phyloP scores from a whole-genome alignment of 331 rosid species.

The Rosa hybrid region DNA sequence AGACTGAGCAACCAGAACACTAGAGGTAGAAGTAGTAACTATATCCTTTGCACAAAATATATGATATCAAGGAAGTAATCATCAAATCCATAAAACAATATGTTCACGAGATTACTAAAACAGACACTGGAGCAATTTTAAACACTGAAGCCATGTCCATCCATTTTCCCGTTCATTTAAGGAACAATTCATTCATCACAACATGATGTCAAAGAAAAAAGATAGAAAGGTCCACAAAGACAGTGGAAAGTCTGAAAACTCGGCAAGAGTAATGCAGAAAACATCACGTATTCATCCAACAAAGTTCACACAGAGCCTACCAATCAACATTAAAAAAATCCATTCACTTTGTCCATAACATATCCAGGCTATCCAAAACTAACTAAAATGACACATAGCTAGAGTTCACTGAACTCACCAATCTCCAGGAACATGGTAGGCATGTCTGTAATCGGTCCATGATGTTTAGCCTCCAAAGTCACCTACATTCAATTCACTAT shows the following conservation, averaged over 20 bases:
- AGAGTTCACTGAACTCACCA: constrained; percentile 51
- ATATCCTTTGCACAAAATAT: neutral
- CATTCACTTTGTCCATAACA: neutral
- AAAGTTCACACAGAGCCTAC: neutral
- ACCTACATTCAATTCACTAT: constrained; percentile 40
- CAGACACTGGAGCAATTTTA: neutral
- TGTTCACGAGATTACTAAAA: neutral
- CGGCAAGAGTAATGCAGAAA: neutral
- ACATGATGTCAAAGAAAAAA: neutral
- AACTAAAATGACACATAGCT: neutral
- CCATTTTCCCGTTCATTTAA: neutral
- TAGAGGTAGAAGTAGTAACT: neutral
- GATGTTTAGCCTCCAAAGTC: constrained; percentile 95
- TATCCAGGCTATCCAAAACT: neutral
- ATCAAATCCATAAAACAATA: neutral
- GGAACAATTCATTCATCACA: neutral
- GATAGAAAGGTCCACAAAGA: neutral
- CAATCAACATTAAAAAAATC: neutral
- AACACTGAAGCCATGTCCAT: no score
- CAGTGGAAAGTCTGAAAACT: neutral
- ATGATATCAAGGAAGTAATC: neutral
- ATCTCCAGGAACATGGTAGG: constrained; percentile 90
- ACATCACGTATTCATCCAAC: neutral
- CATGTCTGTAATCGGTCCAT: constrained; percentile 76
- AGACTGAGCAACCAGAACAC: neutral